Percentiles rank a stretch among this genome's conserved stretches.
Conservation (phyloP, 257 asterid species). For the Anisodus tanguticus region DNA sequence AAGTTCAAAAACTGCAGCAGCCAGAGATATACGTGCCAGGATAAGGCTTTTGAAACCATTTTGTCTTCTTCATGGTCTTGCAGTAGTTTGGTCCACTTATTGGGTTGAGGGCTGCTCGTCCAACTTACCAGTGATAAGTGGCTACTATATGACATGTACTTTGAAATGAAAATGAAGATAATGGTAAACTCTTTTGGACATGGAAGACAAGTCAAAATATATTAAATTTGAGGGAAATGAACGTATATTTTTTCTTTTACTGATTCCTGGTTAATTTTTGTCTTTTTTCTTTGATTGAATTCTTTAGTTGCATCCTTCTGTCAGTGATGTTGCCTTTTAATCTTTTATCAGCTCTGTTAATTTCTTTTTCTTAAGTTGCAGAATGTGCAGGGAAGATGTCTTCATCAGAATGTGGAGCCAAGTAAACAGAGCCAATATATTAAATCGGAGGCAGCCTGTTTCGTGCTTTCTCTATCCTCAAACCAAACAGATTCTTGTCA, state of each 20-base stretch:
- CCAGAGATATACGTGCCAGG: background rate
- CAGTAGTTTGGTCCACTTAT: slow-evolving; percentile 14
- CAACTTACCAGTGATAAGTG: background rate
- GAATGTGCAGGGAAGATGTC: slow-evolving; percentile 59
- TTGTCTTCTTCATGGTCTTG: slow-evolving; percentile 5
- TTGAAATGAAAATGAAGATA: background rate
- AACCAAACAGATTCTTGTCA: slow-evolving; percentile 49
- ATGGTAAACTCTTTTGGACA: background rate
- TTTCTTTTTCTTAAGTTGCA: slow-evolving; percentile 44
- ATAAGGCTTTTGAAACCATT: background rate
- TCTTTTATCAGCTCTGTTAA: background rate
- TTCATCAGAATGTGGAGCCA: slow-evolving; percentile 47
- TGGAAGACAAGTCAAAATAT: background rate
- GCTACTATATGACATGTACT: background rate
- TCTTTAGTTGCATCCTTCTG: background rate
- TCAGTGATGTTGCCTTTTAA: background rate
- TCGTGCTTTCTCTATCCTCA: slow-evolving; percentile 67
- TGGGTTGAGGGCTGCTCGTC: background rate
- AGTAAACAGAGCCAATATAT: slow-evolving; percentile 38
- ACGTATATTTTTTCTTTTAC: background rate
- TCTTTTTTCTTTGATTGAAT: slow-evolving; percentile 13
- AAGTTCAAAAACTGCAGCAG: background rate
- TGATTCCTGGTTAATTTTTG: background rate
- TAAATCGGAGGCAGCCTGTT: slow-evolving; percentile 43
- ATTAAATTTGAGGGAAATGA: background rate